phyloP scores from a whole-genome alignment of 2,329 filamentous ascomycete species.

The Claviceps digitariae region DNA sequence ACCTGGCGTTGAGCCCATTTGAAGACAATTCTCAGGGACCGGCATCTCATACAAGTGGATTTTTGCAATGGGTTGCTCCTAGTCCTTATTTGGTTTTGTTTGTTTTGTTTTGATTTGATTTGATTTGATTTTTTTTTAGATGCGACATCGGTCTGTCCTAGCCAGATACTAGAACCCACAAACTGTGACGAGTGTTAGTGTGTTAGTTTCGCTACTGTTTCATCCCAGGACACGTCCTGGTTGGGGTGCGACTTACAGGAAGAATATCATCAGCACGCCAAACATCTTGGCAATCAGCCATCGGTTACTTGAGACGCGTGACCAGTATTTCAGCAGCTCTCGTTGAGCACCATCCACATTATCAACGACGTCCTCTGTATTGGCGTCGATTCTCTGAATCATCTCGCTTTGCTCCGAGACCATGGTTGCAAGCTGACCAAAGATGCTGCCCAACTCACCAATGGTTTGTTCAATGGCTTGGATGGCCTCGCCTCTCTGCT shows the following conservation, averaged over 20 bases:
- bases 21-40: background rate
- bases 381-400: slow-evolving; percentile 94
- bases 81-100: background rate
- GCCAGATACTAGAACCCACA: slow-evolving; percentile 27
- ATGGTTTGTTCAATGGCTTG: slow-evolving; percentile 96
- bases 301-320: slow-evolving; percentile 79
- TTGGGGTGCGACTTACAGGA: slow-evolving; percentile 35
- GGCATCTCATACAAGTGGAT: background rate
- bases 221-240: background rate
- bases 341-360: slow-evolving; percentile 96
- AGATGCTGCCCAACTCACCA: slow-evolving; percentile 76
- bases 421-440: slow-evolving; percentile 91
- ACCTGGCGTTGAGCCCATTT: background rate
- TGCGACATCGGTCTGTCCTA: slow-evolving; percentile 8
- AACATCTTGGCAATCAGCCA: slow-evolving; percentile 80
- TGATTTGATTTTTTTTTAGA: background rate
- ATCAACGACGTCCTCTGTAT: slow-evolving; percentile 94
- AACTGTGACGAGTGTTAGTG: slow-evolving; percentile 12
- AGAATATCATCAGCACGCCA: slow-evolving; percentile 88
- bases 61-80: background rate
- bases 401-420: slow-evolving; percentile 95
- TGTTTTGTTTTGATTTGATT: no score
- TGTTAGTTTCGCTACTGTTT: background rate
- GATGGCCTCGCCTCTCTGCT: slow-evolving; percentile 87
- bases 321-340: slow-evolving; percentile 95